Evolutionary conservation across 768 basidiomycete genomes (phyloP).

Genomic region (Russula compacta): DNA sequence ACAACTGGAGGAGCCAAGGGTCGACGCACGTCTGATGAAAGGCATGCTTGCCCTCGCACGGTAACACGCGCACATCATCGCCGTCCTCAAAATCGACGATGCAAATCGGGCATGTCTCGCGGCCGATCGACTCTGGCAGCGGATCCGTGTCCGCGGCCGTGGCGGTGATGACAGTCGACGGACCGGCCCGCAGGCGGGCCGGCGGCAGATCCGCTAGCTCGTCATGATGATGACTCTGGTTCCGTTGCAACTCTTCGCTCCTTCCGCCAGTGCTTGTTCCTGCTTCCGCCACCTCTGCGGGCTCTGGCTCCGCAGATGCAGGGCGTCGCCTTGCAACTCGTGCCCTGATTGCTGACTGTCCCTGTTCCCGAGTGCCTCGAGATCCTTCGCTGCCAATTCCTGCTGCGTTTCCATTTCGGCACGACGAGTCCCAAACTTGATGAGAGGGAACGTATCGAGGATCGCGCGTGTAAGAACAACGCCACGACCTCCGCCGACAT

Average conservation of each 20-base stretch:
- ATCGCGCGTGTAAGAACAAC: constrained; percentile 70
- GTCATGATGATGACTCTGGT: background rate
- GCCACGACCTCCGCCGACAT: constrained; percentile 32
- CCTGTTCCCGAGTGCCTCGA: constrained; percentile 1
- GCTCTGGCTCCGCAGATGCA: background rate
- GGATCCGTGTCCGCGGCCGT: constrained; percentile 30
- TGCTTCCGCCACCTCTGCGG: background rate
- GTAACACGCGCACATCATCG: constrained; percentile 82
- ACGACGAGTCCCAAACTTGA: constrained; percentile 57
- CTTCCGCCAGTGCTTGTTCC: background rate
- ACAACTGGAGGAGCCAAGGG: constrained; percentile 86
- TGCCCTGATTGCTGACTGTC: background rate
- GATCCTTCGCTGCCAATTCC: constrained; percentile 3
- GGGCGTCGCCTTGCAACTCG: background rate
- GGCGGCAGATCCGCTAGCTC: constrained; percentile 9
- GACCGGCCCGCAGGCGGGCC: constrained; percentile 13
- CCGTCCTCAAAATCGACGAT: constrained; percentile 91
- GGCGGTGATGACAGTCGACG: constrained; percentile 17
- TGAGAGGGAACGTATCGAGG: constrained; percentile 89
- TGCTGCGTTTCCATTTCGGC: background rate
- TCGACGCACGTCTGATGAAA: constrained; percentile 91
- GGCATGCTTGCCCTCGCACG: constrained; percentile 83
- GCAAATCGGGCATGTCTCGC: constrained; percentile 91
- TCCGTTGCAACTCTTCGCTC: background rate
- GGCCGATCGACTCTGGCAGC: constrained; percentile 59